Percentiles rank a stretch among this genome's conserved stretches.
Conservation (phyloP, 177 flowering plant genomes). For the Tripterygium wilfordii region DNA sequence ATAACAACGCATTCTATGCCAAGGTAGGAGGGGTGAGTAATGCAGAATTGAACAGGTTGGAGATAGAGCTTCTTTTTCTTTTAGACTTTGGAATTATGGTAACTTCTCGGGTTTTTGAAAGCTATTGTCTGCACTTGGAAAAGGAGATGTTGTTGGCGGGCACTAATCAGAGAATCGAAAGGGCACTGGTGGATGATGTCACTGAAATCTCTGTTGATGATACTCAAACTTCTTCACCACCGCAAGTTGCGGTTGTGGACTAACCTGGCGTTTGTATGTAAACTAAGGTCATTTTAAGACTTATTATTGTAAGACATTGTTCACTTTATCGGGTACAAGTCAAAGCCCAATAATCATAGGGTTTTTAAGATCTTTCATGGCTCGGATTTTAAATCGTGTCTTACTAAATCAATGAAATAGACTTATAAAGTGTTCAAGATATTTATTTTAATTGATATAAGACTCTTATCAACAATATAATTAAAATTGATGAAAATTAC, state of each 20-base stretch:
- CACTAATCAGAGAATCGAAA: constrained; percentile 25
- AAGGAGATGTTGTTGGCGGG: constrained; percentile 59
- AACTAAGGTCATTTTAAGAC: too few species aligned
- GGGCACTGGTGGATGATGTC: constrained; percentile 26
- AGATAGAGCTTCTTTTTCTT: constrained; percentile 72
- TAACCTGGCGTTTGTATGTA: too few species aligned
- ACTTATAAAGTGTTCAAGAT: too few species aligned
- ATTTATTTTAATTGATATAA: too few species aligned
- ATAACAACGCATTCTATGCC: constrained; percentile 84
- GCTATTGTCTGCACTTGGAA: constrained; percentile 81
- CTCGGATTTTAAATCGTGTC: too few species aligned
- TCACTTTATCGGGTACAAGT: too few species aligned
- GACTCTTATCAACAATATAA: too few species aligned
- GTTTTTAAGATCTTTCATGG: too few species aligned
- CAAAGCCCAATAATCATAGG: too few species aligned
- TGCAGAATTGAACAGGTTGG: constrained; percentile 71
- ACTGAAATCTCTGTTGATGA: constrained; percentile 50
- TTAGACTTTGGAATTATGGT: constrained; percentile 73
- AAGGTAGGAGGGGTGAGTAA: constrained; percentile 91
- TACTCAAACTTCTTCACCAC: constrained; percentile 30
- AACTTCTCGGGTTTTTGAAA: constrained; percentile 64
- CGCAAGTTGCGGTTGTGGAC: constrained; percentile 11
- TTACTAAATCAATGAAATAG: too few species aligned
- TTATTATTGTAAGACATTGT: too few species aligned
- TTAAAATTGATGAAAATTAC: too few species aligned